phyloP scores from a whole-genome alignment of 176 grass and related monocot species.

The Alopecurus myosuroides region DNA sequence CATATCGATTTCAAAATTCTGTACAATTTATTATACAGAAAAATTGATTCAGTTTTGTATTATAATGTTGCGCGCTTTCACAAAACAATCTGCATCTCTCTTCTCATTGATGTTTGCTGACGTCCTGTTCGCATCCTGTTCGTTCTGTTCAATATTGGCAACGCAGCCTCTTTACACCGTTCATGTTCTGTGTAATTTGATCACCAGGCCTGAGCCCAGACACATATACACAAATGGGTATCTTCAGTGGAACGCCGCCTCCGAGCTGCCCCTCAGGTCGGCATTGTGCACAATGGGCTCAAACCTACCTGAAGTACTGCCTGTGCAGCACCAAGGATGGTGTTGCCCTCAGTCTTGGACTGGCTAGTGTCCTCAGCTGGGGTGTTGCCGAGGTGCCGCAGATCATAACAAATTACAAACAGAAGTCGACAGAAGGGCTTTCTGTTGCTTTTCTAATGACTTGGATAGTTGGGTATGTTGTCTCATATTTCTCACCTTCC shows the following conservation, averaged over 20 bases:
- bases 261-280: conserved; percentile 19
- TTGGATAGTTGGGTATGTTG: conserved; percentile 84
- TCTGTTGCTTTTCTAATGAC: conserved; percentile 82
- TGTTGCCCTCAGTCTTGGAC: conserved; percentile 57
- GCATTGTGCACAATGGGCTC: conserved; percentile 69
- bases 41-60: neutral
- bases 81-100: neutral
- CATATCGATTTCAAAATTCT: neutral
- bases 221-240: conserved; percentile 39
- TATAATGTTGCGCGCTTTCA: neutral
- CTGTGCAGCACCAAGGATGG: conserved; percentile 58
- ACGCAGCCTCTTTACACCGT: too few species aligned
- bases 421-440: conserved; percentile 87
- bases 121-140: neutral
- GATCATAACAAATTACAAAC: conserved; percentile 74
- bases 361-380: conserved; percentile 86
- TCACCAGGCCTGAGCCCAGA: neutral
- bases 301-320: conserved; percentile 70
- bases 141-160: neutral
- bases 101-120: neutral
- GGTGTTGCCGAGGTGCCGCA: conserved; percentile 83
- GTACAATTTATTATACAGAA: neutral
- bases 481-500: conserved; percentile 4
- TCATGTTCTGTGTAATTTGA: neutral
- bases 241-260: conserved; percentile 27